Conservation (phyloP, 148 eudicot species). For the Rhododendron molle region DNA sequence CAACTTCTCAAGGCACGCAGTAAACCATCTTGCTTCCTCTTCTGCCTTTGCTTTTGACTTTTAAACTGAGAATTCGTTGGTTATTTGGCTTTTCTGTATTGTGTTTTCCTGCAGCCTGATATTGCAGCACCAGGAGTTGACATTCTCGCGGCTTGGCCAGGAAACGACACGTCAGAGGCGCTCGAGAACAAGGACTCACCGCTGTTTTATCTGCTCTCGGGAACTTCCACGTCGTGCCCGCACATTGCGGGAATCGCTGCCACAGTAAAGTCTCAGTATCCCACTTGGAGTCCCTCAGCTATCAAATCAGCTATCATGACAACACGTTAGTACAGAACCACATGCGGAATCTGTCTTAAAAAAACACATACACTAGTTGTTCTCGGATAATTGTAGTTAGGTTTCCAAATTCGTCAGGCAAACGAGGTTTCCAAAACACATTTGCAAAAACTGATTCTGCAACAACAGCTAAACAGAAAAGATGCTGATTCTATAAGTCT, state of each 20-base stretch:
- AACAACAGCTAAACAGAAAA: not conserved
- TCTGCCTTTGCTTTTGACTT: not conserved
- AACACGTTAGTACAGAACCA: constrained; percentile 32
- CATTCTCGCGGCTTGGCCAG: constrained; percentile 74
- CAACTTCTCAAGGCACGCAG: constrained; percentile 56
- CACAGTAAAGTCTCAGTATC: constrained; percentile 49
- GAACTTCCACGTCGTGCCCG: constrained; percentile 82
- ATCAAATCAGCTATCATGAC: constrained; percentile 82
- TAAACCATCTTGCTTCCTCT: not conserved
- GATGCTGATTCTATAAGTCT: not conserved
- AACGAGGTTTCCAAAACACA: not conserved
- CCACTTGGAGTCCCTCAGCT: constrained; percentile 62
- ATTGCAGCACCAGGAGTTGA: constrained; percentile 75
- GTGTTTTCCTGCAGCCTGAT: constrained; percentile 50
- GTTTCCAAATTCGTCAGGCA: not conserved
- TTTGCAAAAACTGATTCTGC: not conserved
- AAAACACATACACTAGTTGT: not conserved
- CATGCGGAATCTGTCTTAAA: not conserved
- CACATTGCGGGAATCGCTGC: constrained; percentile 72
- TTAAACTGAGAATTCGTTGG: not conserved
- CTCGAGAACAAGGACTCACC: constrained; percentile 38
- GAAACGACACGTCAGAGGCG: constrained; percentile 29
- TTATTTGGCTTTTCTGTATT: not conserved
- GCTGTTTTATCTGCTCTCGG: constrained; percentile 44
- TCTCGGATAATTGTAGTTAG: not conserved